A percentile compares a stretch with the other conserved stretches of the same genome.
Conservation (phyloP, 768 basidiomycete genomes). For the Cyclocybe cylindracea region DNA sequence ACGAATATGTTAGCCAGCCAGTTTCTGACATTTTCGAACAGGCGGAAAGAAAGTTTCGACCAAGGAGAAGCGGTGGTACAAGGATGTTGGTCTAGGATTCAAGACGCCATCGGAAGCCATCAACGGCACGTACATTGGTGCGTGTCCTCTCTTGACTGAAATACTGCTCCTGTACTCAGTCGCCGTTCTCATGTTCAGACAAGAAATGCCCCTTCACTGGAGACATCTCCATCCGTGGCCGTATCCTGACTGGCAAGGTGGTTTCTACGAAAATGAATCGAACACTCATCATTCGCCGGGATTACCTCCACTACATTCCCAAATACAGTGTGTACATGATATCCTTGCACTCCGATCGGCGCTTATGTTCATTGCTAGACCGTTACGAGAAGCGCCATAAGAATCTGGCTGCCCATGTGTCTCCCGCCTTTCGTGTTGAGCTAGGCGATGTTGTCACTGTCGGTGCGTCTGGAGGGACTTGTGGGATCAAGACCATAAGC, state of each 20-base stretch:
- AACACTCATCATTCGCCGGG: constrained; percentile 93
- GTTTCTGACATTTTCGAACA: constrained; percentile 31
- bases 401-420: constrained; percentile 96
- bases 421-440: constrained; percentile 99
- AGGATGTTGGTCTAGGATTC: constrained; percentile 96
- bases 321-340: constrained; percentile 83
- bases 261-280: constrained; percentile 99
- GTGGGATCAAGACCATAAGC: not conserved
- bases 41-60: constrained; percentile 91
- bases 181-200: constrained; percentile 50
- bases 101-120: constrained; percentile 97
- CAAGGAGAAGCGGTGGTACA: constrained; percentile 98
- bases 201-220: constrained; percentile 99
- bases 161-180: not conserved
- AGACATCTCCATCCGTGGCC: constrained; percentile 95
- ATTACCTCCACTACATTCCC: constrained; percentile 95
- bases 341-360: not conserved
- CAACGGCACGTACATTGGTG: constrained; percentile 94
- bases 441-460: constrained; percentile 93
- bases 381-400: constrained; percentile 99
- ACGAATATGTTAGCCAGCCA: constrained; percentile 6
- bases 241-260: constrained; percentile 97
- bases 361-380: constrained; percentile 46
- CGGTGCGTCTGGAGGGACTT: constrained; percentile 52
- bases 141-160: constrained; percentile 29